Conservation (phyloP, 2,329 filamentous ascomycete species). For the Aspergillus spinulosporus region DNA sequence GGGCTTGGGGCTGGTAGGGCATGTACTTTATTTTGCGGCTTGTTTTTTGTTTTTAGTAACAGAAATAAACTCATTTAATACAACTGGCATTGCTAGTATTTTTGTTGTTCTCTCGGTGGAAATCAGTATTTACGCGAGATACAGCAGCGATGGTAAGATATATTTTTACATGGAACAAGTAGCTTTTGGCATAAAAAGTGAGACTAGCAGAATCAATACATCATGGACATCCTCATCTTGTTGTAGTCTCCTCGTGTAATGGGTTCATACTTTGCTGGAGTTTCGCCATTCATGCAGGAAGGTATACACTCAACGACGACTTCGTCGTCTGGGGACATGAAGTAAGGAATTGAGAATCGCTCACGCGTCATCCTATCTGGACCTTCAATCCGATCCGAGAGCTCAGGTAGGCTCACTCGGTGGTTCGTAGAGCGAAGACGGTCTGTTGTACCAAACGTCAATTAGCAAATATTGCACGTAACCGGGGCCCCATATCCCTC, state of each 20-base stretch:
- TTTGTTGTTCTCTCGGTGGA: too few species aligned
- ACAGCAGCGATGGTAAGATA: not conserved
- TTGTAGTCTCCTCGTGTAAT: constrained; percentile 45
- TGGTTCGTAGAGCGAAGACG: constrained; percentile 56
- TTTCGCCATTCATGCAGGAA: constrained; percentile 45
- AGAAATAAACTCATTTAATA: not conserved
- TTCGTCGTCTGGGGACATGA: constrained; percentile 54
- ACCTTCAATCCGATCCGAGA: constrained; percentile 40
- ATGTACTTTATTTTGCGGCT: not conserved
- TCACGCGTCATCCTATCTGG: constrained; percentile 48
- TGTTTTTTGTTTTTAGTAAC: too few species aligned
- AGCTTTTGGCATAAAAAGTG: too few species aligned
- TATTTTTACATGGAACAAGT: not conserved
- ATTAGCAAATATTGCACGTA: not conserved
- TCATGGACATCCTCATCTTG: constrained; percentile 34
- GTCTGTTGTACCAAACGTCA: constrained; percentile 34
- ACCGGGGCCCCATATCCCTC: too few species aligned
- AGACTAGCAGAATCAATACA: constrained; percentile 17
- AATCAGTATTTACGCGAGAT: too few species aligned
- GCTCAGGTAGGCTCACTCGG: constrained; percentile 51
- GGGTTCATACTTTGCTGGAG: constrained; percentile 54
- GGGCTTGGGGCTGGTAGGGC: constrained; percentile 22
- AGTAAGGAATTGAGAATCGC: constrained; percentile 63
- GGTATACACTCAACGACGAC: constrained; percentile 55
- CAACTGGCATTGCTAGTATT: too few species aligned